Evolutionary conservation across 371 early-diverging fungal species (phyloP).

Genomic region (Smittium culicis): DNA sequence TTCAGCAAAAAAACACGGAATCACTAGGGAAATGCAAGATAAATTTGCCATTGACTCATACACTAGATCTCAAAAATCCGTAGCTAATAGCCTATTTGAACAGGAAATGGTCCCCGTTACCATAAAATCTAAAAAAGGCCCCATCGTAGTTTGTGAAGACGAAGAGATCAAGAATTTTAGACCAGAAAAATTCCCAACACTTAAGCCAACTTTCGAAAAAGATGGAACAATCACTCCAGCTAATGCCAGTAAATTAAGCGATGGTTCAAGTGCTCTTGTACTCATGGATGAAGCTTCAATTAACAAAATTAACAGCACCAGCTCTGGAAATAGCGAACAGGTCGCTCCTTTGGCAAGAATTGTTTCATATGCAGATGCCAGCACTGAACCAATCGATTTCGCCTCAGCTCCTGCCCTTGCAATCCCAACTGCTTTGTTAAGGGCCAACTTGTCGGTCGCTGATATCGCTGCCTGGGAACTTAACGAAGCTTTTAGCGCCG

Average conservation of each 20-base stretch:
- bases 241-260: slow-evolving; percentile 84
- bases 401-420: slow-evolving; percentile 87
- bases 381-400: slow-evolving; percentile 71
- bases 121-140: slow-evolving; percentile 66
- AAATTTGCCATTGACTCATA: slow-evolving; percentile 77
- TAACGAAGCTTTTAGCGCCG: slow-evolving; percentile 97
- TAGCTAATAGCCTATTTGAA: slow-evolving; percentile 51
- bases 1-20: slow-evolving; percentile 66
- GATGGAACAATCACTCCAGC: slow-evolving; percentile 89
- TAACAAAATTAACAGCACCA: slow-evolving; percentile 56
- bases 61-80: slow-evolving; percentile 74
- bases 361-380: slow-evolving; percentile 50
- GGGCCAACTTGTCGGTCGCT: slow-evolving; percentile 50
- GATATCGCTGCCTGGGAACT: slow-evolving; percentile 69
- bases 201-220: slow-evolving; percentile 78
- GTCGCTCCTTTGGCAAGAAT: slow-evolving; percentile 14
- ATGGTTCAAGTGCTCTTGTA: slow-evolving; percentile 93
- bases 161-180: slow-evolving; percentile 38
- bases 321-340: slow-evolving; percentile 43
- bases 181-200: slow-evolving; percentile 59
- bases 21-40: slow-evolving; percentile 77
- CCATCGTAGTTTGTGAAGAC: slow-evolving; percentile 67
- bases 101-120: slow-evolving; percentile 80
- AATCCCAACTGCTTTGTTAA: slow-evolving; percentile 77
- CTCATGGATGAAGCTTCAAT: slow-evolving; percentile 75